Evolutionary conservation across 371 early-diverging fungal species (phyloP).

Genomic region (Coelomomyces lativittatus): DNA sequence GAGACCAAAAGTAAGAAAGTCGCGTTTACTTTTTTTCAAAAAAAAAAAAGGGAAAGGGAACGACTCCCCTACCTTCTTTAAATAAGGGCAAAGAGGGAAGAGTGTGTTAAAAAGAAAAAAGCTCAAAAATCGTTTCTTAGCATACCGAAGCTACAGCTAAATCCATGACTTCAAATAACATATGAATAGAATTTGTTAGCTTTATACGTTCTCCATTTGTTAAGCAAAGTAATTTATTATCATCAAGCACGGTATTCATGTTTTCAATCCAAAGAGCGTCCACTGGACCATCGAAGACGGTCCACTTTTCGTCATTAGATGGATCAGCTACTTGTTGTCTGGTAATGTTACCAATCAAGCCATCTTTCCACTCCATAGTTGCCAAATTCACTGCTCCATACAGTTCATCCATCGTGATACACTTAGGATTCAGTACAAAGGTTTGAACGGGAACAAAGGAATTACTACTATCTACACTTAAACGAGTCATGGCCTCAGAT

Average conservation of each 20-base stretch:
- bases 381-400: conserved; percentile 40
- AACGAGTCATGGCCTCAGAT: conserved; percentile 11
- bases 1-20: background rate
- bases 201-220: conserved; percentile 47
- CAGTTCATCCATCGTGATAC: conserved; percentile 34
- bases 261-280: conserved; percentile 46
- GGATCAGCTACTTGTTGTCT: conserved; percentile 29
- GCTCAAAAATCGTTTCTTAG: no score
- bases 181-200: conserved; percentile 28
- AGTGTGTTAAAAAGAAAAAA: no score
- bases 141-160: conserved; percentile 28
- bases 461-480: conserved; percentile 6
- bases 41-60: no score
- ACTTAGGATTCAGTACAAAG: conserved; percentile 42
- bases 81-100: no score
- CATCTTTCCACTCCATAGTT: conserved; percentile 47
- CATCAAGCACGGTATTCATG: conserved; percentile 42
- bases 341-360: conserved; percentile 23
- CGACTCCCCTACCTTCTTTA: no score
- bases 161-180: conserved; percentile 42
- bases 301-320: conserved; percentile 35
- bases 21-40: no score
- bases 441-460: conserved; percentile 11
- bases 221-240: conserved; percentile 39
- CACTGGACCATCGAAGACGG: conserved; percentile 44